Conservation (phyloP, 768 basidiomycete species). For the Cystoderma amianthinum region DNA sequence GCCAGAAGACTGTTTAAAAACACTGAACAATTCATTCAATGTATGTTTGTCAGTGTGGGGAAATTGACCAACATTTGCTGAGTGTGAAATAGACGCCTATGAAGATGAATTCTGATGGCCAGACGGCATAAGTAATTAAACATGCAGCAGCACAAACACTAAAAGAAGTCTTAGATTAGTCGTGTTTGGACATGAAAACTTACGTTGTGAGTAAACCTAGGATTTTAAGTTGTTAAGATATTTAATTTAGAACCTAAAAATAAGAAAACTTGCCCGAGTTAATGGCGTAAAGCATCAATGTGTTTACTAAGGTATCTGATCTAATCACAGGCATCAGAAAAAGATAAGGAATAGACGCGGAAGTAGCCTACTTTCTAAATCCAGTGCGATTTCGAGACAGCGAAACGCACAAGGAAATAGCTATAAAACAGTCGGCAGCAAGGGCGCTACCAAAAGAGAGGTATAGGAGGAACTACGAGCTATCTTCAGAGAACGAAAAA, state of each 20-base stretch:
- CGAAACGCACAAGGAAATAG: slow-evolving; percentile 23
- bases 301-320: slow-evolving; percentile 35
- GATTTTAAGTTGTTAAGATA: neutral
- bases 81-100: slow-evolving; percentile 37
- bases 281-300: slow-evolving; percentile 41
- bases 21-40: slow-evolving; percentile 9
- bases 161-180: neutral
- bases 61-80: slow-evolving; percentile 27
- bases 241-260: too few relatives aligned
- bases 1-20: slow-evolving; percentile 25
- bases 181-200: too few relatives aligned
- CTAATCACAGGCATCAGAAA: slow-evolving; percentile 13
- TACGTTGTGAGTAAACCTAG: slow-evolving; percentile 26
- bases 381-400: slow-evolving; percentile 22
- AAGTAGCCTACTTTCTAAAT: slow-evolving; percentile 14
- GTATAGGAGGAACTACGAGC: slow-evolving; percentile 21
- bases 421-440: slow-evolving; percentile 31
- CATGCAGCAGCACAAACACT: slow-evolving; percentile 17
- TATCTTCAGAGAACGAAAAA: neutral
- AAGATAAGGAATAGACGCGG: neutral
- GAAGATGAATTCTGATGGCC: slow-evolving; percentile 39
- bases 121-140: slow-evolving; percentile 27
- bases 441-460: slow-evolving; percentile 25
- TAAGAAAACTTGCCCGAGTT: slow-evolving; percentile 38
- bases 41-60: neutral